Base-by-base conservation (phyloP, 345 rosid species). In the Capsella bursapastoris region DNA sequence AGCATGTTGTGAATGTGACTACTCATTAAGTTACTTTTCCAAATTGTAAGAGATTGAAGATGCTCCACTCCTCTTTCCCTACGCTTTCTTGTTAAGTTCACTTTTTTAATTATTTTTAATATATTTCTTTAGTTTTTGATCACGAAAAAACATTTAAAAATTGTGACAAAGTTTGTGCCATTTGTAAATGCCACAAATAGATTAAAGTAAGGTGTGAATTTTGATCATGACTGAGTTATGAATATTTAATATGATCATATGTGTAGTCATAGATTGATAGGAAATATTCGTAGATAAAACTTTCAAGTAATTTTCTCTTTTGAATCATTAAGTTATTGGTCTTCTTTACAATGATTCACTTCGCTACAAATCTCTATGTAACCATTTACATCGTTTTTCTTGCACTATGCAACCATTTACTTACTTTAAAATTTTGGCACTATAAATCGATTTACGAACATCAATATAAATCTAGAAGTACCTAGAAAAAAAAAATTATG, bases 1-100 rank as follows among this genome's bases (percentile, higher is more conserved):
- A 57, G 66, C 43, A 56, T 66, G 60, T 66, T 64, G 22, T 22
- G 76, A 72, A 5, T 55, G 71, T 49, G 71, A 73, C 66, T 73
- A 73, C 58, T 73, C 77, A 72, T 51, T 72, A 31, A 29, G 44
- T 40, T 51, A 29, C 68, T 51, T 62, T 72, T 62, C 61, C 44
- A 72, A 52, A 7, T 25, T 35, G 66, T 45, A 65, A 65, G 66
- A 73, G 58, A 65, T 47, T 55, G 65, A 56, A 64, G 71, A 73
- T 64, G 34, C 38, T 53, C 56, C 56, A 12, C 47, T 40, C 43
- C 43, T 40, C 43, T 40, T 10, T 63, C 2, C 16, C 6, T 51
- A 3, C 2, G 44, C 14, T 63, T 18, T 47, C 40, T 27, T 2
- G 57, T 35, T 31, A 47, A 3, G 10, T 16, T 18, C 58, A 51